phyloP scores from a whole-genome alignment of 345 rosid species.

The Laguncularia racemosa region DNA sequence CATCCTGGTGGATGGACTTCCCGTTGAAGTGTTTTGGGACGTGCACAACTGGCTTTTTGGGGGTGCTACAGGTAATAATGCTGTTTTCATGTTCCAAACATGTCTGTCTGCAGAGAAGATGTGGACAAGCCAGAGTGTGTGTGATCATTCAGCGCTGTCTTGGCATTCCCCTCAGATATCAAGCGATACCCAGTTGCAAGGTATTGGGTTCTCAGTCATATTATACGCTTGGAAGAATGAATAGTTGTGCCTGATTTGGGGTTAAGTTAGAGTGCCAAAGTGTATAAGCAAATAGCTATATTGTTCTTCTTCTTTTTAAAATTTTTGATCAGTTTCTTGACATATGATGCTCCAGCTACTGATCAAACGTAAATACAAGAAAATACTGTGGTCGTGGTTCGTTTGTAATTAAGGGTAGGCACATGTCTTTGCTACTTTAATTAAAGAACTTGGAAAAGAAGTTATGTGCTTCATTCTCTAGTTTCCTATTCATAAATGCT shows the following conservation, averaged over 20 bases:
- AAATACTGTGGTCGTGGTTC: too few relatives aligned
- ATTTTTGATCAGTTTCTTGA: too few relatives aligned
- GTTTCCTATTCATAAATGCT: too few relatives aligned
- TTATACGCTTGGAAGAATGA: constrained; percentile 37
- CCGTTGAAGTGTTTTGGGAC: constrained; percentile 92
- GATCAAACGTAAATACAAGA: too few relatives aligned
- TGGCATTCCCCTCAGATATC: constrained; percentile 7
- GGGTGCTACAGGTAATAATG: constrained; percentile 56
- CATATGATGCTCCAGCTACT: too few relatives aligned
- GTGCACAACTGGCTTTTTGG: constrained; percentile 95
- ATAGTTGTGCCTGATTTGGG: background rate
- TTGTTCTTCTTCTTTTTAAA: background rate
- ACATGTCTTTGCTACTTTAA: too few relatives aligned
- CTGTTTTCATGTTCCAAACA: constrained; percentile 87
- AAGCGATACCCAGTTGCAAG: constrained; percentile 21
- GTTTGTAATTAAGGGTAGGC: too few relatives aligned
- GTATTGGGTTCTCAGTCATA: constrained; percentile 32
- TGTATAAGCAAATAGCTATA: background rate
- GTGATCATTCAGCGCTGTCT: constrained; percentile 11
- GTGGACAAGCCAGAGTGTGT: constrained; percentile 13
- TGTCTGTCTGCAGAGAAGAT: constrained; percentile 32
- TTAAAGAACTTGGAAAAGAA: too few relatives aligned
- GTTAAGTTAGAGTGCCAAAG: too few relatives aligned
- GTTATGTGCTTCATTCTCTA: too few relatives aligned
- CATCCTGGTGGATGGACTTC: constrained; percentile 70